Base-by-base conservation (phyloP, 768 basidiomycete species). In the Tephrocybe sp. region DNA sequence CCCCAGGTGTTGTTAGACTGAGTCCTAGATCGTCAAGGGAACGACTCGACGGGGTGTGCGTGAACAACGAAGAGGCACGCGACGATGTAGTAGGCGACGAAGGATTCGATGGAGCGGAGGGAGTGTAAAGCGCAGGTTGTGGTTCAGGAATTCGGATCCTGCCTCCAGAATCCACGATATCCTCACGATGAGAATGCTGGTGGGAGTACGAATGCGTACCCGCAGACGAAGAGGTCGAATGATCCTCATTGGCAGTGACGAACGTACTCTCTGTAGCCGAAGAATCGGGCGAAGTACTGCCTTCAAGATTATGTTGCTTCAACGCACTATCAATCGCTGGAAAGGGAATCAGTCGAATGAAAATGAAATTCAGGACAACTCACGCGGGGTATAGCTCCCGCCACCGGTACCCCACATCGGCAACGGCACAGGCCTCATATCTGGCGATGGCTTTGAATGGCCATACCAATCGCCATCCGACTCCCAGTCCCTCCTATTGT, bases 121-220 rank as follows among this genome's bases (percentile, higher is more conserved):
- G 60, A 19, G 70, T 72, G 47, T 69, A 78, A 4, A 71, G 39
- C 7, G 70, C 72, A 15, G 36, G 36, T 19, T 37, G 18, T 15
- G 70, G 65, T 45, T 73, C 70, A 1, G 72, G 71, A 60, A 70
- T 69, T 22, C 62, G 65, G 5, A 72, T 60, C 7, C 53, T 52
- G 9, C 24, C 13, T 13, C 54, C 60, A 4, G 64, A 64, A 5
- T 62, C 42, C 24, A 73, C 69, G 2, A 69, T 68, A 31, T 65
- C 68, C 60, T 75, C 73, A 38, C 51, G 60, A 36, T 64, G 67
- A 7, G 61, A 53, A 28, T 58, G 36, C 21, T 52, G 54, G 12
- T 15, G 22, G 22, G 6, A 19, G 13, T 43, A 25, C 5, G 27
- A 34, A 34, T 8, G 11, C 32, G 11, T 9, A 7, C 13, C 9